Conservation (phyloP, 495 filamentous ascomycete species). For the Talaromyces adpressus region DNA sequence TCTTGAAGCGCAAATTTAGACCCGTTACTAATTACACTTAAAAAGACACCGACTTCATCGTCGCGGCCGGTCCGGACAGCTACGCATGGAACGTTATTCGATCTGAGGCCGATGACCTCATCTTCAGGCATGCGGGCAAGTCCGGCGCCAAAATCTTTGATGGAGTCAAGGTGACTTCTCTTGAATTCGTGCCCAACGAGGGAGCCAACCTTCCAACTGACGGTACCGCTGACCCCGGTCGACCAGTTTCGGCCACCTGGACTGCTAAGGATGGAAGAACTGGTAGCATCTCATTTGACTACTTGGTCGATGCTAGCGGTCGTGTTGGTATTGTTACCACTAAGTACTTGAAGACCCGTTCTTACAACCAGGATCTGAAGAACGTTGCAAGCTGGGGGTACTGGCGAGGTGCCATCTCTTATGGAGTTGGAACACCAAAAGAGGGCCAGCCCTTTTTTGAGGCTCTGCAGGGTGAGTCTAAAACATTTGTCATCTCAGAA, state of each 20-base stretch:
- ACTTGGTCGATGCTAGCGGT: conserved; percentile 31
- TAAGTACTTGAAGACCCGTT: conserved; percentile 33
- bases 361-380: conserved; percentile 27
- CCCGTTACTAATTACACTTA: no score
- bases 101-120: conserved; percentile 43
- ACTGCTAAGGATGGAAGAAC: conserved; percentile 30
- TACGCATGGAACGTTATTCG: conserved; percentile 48
- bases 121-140: conserved; percentile 42
- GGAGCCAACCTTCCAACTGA: background rate
- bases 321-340: conserved; percentile 27
- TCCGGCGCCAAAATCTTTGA: conserved; percentile 42
- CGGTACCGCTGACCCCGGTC: conserved; percentile 22
- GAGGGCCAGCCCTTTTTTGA: conserved; percentile 29
- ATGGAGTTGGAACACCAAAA: background rate
- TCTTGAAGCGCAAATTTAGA: no score
- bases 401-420: conserved; percentile 16
- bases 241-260: conserved; percentile 40
- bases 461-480: conserved; percentile 19
- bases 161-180: conserved; percentile 28
- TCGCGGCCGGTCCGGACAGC: conserved; percentile 29
- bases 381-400: conserved; percentile 36
- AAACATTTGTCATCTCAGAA: background rate
- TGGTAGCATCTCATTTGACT: conserved; percentile 29
- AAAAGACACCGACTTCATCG: conserved; percentile 39
- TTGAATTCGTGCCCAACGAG: conserved; percentile 20